Conservation (phyloP, 495 filamentous ascomycete genomes). For the Lophiotrema nucula region DNA sequence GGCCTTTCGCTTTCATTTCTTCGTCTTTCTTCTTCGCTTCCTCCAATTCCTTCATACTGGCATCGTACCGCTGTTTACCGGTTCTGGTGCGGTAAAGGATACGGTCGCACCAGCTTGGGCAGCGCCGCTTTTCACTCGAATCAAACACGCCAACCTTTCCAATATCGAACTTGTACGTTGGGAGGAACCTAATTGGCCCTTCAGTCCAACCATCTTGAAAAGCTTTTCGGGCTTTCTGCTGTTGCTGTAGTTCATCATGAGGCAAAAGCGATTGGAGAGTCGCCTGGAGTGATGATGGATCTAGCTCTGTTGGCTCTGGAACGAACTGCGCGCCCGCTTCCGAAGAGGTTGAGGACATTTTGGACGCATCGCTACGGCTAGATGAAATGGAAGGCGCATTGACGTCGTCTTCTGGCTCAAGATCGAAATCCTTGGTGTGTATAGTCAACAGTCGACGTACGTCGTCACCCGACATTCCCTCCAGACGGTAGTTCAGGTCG, state of each 20-base stretch:
- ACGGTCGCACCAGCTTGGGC: slow-evolving; percentile 98
- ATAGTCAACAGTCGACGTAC: slow-evolving; percentile 81
- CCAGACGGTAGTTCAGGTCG: slow-evolving; percentile 92
- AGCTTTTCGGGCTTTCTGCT: slow-evolving; percentile 69
- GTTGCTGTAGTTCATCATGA: slow-evolving; percentile 81
- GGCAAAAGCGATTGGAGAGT: slow-evolving; percentile 81
- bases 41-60: slow-evolving; percentile 61
- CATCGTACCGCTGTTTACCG: slow-evolving; percentile 70
- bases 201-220: slow-evolving; percentile 93
- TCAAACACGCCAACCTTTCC: slow-evolving; percentile 94
- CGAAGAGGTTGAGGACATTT: background rate
- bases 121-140: slow-evolving; percentile 86
- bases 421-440: slow-evolving; percentile 74
- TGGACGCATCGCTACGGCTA: background rate
- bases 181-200: slow-evolving; percentile 82
- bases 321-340: background rate
- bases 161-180: slow-evolving; percentile 97
- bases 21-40: slow-evolving; percentile 70
- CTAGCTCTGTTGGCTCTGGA: slow-evolving; percentile 41
- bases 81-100: slow-evolving; percentile 79
- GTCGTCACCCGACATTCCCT: slow-evolving; percentile 84
- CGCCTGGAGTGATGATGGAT: slow-evolving; percentile 71
- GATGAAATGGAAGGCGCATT: background rate
- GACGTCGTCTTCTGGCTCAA: slow-evolving; percentile 38
- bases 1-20: slow-evolving; percentile 77